Percentiles rank a stretch among this genome's conserved stretches.
phyloP scores from a whole-genome alignment of 306 rosid genomes.

The Fagus crenata region DNA sequence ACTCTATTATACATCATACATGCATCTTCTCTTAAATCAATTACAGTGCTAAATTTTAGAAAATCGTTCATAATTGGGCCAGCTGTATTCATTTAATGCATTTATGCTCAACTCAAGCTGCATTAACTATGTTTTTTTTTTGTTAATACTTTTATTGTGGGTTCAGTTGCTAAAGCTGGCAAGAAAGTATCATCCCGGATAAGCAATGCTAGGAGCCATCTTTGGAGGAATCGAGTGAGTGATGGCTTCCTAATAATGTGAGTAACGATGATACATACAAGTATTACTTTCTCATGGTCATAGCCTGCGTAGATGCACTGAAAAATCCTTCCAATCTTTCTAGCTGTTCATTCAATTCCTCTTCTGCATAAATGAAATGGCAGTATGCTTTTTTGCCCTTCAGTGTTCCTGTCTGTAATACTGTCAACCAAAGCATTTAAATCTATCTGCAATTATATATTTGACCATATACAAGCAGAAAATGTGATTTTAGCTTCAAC shows the following conservation, averaged over 20 bases:
- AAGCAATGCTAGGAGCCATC: slow-evolving; percentile 49
- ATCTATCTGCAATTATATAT: not conserved
- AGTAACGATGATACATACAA: slow-evolving; percentile 39
- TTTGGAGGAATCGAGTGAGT: slow-evolving; percentile 58
- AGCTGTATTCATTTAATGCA: not conserved
- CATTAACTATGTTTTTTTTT: not conserved
- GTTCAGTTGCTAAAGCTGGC: slow-evolving; percentile 47
- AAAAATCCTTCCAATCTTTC: not conserved
- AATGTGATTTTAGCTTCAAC: slow-evolving; percentile 1
- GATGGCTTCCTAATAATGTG: slow-evolving; percentile 67
- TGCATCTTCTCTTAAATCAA: not conserved
- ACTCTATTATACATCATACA: not conserved
- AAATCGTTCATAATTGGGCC: not conserved
- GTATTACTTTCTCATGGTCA: slow-evolving; percentile 15
- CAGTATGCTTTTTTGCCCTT: not conserved
- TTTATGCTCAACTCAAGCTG: not conserved
- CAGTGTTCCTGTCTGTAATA: not conserved
- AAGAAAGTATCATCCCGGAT: slow-evolving; percentile 43
- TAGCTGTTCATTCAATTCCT: not conserved
- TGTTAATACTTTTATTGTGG: slow-evolving; percentile 10
- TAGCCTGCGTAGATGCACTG: not conserved
- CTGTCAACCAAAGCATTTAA: not conserved
- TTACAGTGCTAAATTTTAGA: not conserved
- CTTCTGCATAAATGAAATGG: slow-evolving; percentile 14
- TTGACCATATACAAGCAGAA: not conserved